Base-by-base conservation (phyloP, 345 rosid genomes). In the Populus simonii region DNA sequence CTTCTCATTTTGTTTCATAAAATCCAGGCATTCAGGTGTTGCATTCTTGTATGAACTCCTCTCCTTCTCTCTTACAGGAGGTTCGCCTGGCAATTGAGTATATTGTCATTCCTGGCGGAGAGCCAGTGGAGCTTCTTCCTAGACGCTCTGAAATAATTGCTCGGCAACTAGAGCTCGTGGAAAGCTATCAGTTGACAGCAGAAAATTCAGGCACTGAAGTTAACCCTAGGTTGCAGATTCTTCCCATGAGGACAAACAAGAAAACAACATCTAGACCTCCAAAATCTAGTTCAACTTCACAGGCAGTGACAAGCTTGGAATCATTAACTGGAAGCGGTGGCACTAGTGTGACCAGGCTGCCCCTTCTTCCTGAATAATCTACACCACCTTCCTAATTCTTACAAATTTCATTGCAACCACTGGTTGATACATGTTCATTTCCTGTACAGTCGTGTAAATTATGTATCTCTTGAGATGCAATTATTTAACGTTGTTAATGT, bases 91-190 rank as follows among this genome's bases (percentile, higher is more conserved):
- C 97, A 31, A 94, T 94, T 0, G 95, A 94, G 87, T 94, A 92
- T 74, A 94, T 94, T 31, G 97, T 94, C 61, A 94, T 94, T 80
- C 98, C 97, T 0, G 97, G 97, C 47, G 97, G 97, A 80, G 98
- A 93, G 83, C 91, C 97, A 0, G 98, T 93, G 79, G 98, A 94
- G 87, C 98, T 94, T 81, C 98, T 94, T 70, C 98, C 97, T 0
- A 86, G 97, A 78, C 79, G 94, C 57, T 92, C 96, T 2, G 94
- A 93, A 70, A 95, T 93, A 73, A 84, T 95, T 20, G 96, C 93
- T 17, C 86, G 92, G 72, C 98, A 95, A 74, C 90, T 95, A n/a
- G 89, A 93, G 87, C 93, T 95, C 41, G 98, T 95, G 33, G 90
- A 90, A 80, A 92, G 98, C 85, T 95, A 93, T 82, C 96, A 92